A percentile compares a stretch with the other conserved stretches of the same genome.
Evolutionary conservation across 169 alveolate genomes (phyloP).

Genomic region (Theileria annulata): DNA sequence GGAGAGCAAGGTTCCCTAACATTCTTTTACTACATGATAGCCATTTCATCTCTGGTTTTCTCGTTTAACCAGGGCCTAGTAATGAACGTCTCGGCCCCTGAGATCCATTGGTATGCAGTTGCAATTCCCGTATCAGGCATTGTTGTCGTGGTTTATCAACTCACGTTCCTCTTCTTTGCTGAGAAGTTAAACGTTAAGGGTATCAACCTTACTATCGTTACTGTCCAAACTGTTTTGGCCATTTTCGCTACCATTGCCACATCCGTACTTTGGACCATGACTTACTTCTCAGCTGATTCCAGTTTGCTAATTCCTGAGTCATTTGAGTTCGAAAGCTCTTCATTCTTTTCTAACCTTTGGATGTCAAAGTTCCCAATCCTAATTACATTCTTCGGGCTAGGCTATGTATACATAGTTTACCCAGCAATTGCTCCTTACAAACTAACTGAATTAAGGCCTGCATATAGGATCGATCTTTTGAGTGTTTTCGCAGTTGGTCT

Average conservation of each 20-base stretch:
- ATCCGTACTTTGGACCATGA: constrained; percentile 11
- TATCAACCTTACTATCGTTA: constrained; percentile 3
- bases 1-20: constrained; percentile 22
- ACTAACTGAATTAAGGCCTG: constrained; percentile 13
- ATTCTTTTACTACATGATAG: constrained; percentile 13
- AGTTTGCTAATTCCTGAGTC: not conserved
- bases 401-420: constrained; percentile 11
- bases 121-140: constrained; percentile 20
- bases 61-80: constrained; percentile 6
- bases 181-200: not conserved
- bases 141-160: constrained; percentile 11
- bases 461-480: constrained; percentile 15
- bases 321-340: not conserved
- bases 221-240: not conserved
- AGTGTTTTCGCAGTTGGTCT: constrained; percentile 7
- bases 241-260: constrained; percentile 3
- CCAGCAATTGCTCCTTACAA: constrained; percentile 31
- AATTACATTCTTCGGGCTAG: constrained; percentile 5
- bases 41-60: not conserved
- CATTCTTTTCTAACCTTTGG: not conserved
- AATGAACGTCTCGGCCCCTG: constrained; percentile 14
- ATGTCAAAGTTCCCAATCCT: constrained; percentile 25
- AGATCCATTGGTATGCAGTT: constrained; percentile 14
- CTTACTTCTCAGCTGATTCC: not conserved
- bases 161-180: constrained; percentile 8